Evolutionary conservation across 2,329 filamentous ascomycete genomes (phyloP), one percentile per base, ranked within the genome.

Genomic region (Exophiala sp.): DNA sequence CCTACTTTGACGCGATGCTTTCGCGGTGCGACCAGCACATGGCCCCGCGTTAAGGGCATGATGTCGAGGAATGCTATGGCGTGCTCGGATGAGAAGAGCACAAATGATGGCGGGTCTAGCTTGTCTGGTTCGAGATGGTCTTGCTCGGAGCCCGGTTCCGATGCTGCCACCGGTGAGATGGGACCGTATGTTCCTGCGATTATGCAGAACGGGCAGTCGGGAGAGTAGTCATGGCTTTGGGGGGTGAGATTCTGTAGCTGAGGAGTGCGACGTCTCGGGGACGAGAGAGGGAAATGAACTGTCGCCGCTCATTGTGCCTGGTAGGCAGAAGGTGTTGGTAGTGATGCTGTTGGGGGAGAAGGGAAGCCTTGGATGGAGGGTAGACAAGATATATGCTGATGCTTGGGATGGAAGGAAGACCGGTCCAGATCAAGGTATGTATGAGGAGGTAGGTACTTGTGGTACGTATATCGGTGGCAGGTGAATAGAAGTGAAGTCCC

Each of bases 11-110:
- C 79, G 49, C 82, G 79, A 72, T 97, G 93, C 29, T 72, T 65
- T 34, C 93, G 79, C 7, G 89, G 86, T 47, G 85, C 87, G 27
- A 97, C 77, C 0, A 97, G 78, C 5, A 96, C 69, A 73, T 97
- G 91, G 1, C 90, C 90, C 0, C 75, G 75, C 0, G 86, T 85
- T 44, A 97, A 80, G 1, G 93, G 93, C 73, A 94, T 79, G 63
- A 96, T 95, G 70, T 97, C 91, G 60, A 97, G 77, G 69, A 97
- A 97, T 35, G 89, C 89, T 56, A 97, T 71, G 22, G 93, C 80
- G 54, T 82, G 68, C 1, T 81, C 81, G 1, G 87, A 93, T 2
- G 86, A 87, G 51, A 96, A 78, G 24, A 96, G 78, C 23, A 96
- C 64, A 61, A 79, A 50, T 13, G 51, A 43, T 9, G 51, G 57